These are phyloP conservation scores for Nannochloris sp. DNA, from an alignment of 139 green algal genomes.

Conservation along the genomic window DNA sequence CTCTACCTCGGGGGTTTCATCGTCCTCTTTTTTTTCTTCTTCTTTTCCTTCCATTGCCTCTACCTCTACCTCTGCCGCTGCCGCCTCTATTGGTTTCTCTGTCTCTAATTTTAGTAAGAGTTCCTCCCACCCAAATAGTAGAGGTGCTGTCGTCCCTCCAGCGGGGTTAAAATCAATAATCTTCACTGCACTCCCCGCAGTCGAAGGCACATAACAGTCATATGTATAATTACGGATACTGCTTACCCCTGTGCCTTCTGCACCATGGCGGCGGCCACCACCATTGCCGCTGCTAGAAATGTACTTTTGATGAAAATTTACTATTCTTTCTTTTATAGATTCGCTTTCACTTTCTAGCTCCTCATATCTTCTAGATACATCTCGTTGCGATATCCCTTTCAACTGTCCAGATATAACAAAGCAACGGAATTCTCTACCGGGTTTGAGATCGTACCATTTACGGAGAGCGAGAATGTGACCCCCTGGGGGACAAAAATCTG, in stretches of 20 bases:
- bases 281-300: constrained; percentile 39
- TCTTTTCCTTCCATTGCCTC: background rate
- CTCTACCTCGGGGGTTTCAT: constrained; percentile 22
- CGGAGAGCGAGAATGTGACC: constrained; percentile 60
- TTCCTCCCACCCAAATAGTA: constrained; percentile 84
- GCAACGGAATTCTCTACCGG: constrained; percentile 85
- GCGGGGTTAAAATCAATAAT: constrained; percentile 90
- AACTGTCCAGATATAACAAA: constrained; percentile 66
- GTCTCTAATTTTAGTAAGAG: constrained; percentile 13
- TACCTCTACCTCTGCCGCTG: background rate
- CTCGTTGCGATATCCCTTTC: constrained; percentile 66
- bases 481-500: no score
- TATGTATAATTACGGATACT: constrained; percentile 33
- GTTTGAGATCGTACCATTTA: constrained; percentile 66
- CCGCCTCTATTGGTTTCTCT: background rate
- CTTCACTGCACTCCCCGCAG: constrained; percentile 21
- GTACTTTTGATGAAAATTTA: constrained; percentile 33
- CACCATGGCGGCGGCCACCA: no score
- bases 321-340: constrained; percentile 27
- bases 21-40: constrained; percentile 4
- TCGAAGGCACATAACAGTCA: constrained; percentile 78
- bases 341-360: constrained; percentile 24
- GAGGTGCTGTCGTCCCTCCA: constrained; percentile 62
- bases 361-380: constrained; percentile 61
- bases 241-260: no score